These are phyloP conservation scores for Pythium sp. DNA, from an alignment of 352 stramenopile species.

Conservation along the genomic window DNA sequence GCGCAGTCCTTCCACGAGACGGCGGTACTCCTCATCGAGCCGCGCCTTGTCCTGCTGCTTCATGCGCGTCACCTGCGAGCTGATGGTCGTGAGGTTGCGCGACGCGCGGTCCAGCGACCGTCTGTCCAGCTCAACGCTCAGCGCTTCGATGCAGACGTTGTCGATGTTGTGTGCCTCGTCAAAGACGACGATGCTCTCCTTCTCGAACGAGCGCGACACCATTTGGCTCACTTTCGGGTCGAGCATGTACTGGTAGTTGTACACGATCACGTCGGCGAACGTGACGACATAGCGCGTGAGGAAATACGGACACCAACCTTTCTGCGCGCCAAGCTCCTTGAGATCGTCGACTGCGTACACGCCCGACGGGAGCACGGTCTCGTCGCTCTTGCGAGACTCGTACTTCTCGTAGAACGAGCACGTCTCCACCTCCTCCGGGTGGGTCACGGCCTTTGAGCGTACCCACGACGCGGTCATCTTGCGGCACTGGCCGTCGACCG, in stretches of 20 bases:
- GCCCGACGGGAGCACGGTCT: slow-evolving; percentile 87
- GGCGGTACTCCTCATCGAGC: slow-evolving; percentile 94
- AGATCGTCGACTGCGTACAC: slow-evolving; percentile 98
- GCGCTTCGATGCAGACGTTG: slow-evolving; percentile 98
- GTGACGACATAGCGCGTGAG: slow-evolving; percentile 96
- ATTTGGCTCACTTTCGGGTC: slow-evolving; percentile 95
- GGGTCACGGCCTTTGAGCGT: slow-evolving; percentile 60
- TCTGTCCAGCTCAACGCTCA: slow-evolving; percentile 95
- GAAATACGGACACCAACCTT: slow-evolving; percentile 99
- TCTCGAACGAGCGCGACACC: slow-evolving; percentile 94
- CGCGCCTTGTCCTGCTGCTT: slow-evolving; percentile 90
- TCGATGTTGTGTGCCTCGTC: slow-evolving; percentile 99
- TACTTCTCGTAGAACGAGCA: slow-evolving; percentile 93
- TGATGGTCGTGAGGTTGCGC: slow-evolving; percentile 83
- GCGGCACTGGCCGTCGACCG: slow-evolving; percentile 95
- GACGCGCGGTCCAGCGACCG: slow-evolving; percentile 91
- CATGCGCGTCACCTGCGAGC: slow-evolving; percentile 74
- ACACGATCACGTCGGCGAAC: slow-evolving; percentile 97
- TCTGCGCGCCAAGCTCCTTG: slow-evolving; percentile 88
- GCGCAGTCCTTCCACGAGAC: slow-evolving; percentile 94
- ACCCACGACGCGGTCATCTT: slow-evolving; percentile 98
- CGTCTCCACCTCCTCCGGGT: slow-evolving; percentile 47
- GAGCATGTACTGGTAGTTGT: slow-evolving; percentile 99
- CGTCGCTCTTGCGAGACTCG: slow-evolving; percentile 84
- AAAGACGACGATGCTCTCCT: slow-evolving; percentile 93